Conservation (phyloP, 176 grass and related monocot species). For the Zea luxurians region DNA sequence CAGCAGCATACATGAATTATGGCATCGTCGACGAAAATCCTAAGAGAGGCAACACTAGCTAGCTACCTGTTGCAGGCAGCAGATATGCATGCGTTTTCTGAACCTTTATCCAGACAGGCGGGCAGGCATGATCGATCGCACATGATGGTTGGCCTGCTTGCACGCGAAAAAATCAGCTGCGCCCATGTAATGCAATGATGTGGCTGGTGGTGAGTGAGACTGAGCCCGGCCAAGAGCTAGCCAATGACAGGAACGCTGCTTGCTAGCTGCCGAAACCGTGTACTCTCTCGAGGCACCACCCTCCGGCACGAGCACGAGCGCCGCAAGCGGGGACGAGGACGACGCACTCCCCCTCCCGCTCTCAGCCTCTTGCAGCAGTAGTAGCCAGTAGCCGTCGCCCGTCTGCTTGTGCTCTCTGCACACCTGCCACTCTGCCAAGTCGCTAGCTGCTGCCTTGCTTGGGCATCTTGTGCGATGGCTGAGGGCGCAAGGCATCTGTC, state of each 20-base stretch:
- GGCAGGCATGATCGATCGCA: neutral
- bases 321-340: neutral
- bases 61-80: neutral
- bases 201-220: slow-evolving; percentile 31
- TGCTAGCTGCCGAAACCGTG: neutral
- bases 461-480: slow-evolving; percentile 31
- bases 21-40: too few species aligned
- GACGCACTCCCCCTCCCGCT: neutral
- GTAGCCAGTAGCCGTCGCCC: neutral
- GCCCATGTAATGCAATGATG: slow-evolving; percentile 16
- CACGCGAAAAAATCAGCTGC: slow-evolving; percentile 27
- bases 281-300: neutral
- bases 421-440: neutral
- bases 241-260: slow-evolving; percentile 26
- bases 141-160: slow-evolving; percentile 51
- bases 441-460: neutral
- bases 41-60: neutral
- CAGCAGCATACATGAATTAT: neutral
- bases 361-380: neutral
- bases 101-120: neutral
- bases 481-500: slow-evolving; percentile 27
- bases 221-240: neutral
- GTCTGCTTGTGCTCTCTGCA: neutral
- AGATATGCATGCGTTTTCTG: neutral
- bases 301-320: slow-evolving; percentile 29